Conservation (phyloP, 352 stramenopile genomes). For the Phytophthora pisi region DNA sequence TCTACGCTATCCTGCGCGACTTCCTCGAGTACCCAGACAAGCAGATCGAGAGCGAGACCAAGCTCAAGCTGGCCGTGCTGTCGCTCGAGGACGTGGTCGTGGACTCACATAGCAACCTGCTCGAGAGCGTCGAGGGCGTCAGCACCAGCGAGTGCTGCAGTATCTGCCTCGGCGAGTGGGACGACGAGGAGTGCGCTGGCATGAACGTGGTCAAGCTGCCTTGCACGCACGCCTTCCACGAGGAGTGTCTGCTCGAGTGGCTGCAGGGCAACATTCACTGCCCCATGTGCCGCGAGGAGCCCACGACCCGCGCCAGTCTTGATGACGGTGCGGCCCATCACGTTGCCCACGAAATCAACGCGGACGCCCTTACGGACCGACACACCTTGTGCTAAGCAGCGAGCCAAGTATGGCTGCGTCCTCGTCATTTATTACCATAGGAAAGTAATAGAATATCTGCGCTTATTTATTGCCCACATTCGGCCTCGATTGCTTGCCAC, state of each 20-base stretch:
- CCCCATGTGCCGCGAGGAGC: conserved; percentile 87
- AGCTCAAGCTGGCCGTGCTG: conserved; percentile 81
- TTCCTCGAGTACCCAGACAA: conserved; percentile 88
- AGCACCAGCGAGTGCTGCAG: conserved; percentile 78
- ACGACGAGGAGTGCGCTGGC: conserved; percentile 77
- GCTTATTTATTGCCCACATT: conserved; percentile 17
- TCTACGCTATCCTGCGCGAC: conserved; percentile 80
- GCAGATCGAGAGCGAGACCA: conserved; percentile 86
- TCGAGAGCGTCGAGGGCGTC: conserved; percentile 50
- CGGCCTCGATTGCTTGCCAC: not conserved
- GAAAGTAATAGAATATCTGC: conserved; percentile 38
- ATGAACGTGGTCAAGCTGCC: conserved; percentile 88
- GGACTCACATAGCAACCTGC: conserved; percentile 66
- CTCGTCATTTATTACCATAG: conserved; percentile 33
- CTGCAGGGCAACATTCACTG: conserved; percentile 82
- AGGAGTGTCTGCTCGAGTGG: conserved; percentile 89
- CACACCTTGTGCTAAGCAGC: conserved; percentile 17
- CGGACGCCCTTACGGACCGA: conserved; percentile 11
- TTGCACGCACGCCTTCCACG: conserved; percentile 86
- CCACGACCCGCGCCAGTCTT: conserved; percentile 20
- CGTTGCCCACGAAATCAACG: conserved; percentile 13
- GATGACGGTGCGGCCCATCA: conserved; percentile 12
- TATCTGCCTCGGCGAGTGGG: conserved; percentile 84
- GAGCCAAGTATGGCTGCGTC: not conserved
- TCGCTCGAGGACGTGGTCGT: conserved; percentile 87